These are phyloP conservation scores for Xylariaceae sp. DNA, from an alignment of 2,329 filamentous ascomycete genomes.

Conservation along the genomic window DNA sequence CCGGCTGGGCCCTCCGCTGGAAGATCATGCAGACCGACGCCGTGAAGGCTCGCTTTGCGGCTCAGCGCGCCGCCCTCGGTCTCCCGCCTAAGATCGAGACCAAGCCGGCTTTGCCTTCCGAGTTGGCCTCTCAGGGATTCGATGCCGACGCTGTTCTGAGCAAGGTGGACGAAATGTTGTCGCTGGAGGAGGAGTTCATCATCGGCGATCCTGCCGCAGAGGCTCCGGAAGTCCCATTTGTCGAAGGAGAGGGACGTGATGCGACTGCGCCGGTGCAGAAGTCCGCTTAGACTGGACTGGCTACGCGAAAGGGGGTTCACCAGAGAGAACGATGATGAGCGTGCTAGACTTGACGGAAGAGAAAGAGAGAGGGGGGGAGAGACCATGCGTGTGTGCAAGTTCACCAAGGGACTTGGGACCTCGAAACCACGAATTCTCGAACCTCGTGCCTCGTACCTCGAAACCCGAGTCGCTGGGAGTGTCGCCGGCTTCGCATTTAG, in stretches of 20 bases:
- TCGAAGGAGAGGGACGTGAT: neutral
- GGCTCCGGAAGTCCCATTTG: slow-evolving; percentile 7
- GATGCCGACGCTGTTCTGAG: slow-evolving; percentile 32
- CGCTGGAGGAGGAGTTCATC: slow-evolving; percentile 41
- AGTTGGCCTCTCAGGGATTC: slow-evolving; percentile 26
- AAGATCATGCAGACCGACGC: slow-evolving; percentile 72
- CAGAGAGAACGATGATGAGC: too few relatives aligned
- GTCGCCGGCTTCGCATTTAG: slow-evolving; percentile 15
- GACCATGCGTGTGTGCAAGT: neutral
- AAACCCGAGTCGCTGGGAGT: too few relatives aligned
- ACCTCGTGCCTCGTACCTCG: too few relatives aligned
- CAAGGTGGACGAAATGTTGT: slow-evolving; percentile 39
- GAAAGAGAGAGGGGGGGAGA: too few relatives aligned
- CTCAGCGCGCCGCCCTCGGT: slow-evolving; percentile 61
- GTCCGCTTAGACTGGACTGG: neutral
- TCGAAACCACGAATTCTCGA: neutral
- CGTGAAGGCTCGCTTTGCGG: slow-evolving; percentile 61
- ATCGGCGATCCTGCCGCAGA: slow-evolving; percentile 39
- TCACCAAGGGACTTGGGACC: neutral
- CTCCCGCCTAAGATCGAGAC: slow-evolving; percentile 47
- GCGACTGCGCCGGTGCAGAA: neutral
- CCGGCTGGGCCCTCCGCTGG: slow-evolving; percentile 88
- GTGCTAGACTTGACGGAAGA: neutral
- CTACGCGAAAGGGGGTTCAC: neutral
- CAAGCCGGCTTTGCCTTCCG: slow-evolving; percentile 32